Conservation (phyloP, 2,329 filamentous ascomycete genomes). For the Xylariaceae sp. region DNA sequence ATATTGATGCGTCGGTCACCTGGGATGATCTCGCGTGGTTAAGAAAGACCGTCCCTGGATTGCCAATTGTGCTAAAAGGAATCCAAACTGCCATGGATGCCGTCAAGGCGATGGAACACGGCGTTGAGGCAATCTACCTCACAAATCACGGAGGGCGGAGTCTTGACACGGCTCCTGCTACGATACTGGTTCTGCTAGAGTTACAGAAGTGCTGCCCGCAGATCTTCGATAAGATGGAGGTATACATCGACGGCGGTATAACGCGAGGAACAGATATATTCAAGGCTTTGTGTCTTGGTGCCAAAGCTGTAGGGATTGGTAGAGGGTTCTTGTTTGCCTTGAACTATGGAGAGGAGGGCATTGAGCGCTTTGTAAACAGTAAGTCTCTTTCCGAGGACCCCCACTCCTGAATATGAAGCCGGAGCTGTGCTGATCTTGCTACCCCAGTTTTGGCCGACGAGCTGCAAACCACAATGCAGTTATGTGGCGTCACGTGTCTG, state of each 20-base stretch:
- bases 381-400: conserved; percentile 28
- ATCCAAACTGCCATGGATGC: conserved; percentile 65
- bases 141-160: conserved; percentile 64
- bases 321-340: conserved; percentile 55
- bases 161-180: conserved; percentile 46
- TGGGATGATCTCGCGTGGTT: conserved; percentile 65
- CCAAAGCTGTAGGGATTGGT: conserved; percentile 58
- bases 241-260: conserved; percentile 61
- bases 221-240: conserved; percentile 54
- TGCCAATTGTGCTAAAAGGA: conserved; percentile 61
- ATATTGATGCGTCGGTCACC: conserved; percentile 51
- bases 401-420: not conserved
- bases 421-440: conserved; percentile 6
- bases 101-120: conserved; percentile 50
- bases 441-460: conserved; percentile 50
- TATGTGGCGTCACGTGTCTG: conserved; percentile 58
- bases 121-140: conserved; percentile 62
- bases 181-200: conserved; percentile 56
- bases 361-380: conserved; percentile 49
- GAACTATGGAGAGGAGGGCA: conserved; percentile 55
- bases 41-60: conserved; percentile 47
- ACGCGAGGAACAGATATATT: conserved; percentile 61
- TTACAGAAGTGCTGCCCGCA: conserved; percentile 55
- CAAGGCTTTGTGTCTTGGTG: conserved; percentile 61
- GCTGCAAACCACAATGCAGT: conserved; percentile 59